phyloP scores from a whole-genome alignment of 805 yeast genomes.

The Kazachstania psychrophila region DNA sequence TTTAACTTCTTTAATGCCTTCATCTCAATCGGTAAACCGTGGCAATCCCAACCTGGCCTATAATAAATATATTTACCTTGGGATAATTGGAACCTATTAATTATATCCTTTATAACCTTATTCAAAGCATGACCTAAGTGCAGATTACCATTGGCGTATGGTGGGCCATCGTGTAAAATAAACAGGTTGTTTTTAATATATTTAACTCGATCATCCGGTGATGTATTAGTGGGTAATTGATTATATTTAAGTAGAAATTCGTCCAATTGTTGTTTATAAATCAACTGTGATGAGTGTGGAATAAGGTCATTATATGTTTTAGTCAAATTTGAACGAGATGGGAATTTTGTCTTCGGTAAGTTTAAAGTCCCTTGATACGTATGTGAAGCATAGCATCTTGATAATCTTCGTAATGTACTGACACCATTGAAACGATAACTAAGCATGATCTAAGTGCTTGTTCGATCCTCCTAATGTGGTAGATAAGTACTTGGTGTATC shows the following conservation, averaged over 20 bases:
- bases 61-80: slow-evolving; percentile 57
- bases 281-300: slow-evolving; percentile 44
- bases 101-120: slow-evolving; percentile 79
- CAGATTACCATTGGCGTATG: slow-evolving; percentile 91
- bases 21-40: slow-evolving; percentile 92
- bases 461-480: too few relatives aligned
- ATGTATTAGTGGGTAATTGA: slow-evolving; percentile 5
- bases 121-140: slow-evolving; percentile 91
- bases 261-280: slow-evolving; percentile 57
- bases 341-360: slow-evolving; percentile 63
- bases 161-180: slow-evolving; percentile 93
- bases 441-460: too few relatives aligned
- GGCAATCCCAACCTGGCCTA: slow-evolving; percentile 98
- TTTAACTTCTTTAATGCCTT: slow-evolving; percentile 54
- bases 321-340: slow-evolving; percentile 46
- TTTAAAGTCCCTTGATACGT: slow-evolving; percentile 43
- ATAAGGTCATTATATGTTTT: slow-evolving; percentile 36
- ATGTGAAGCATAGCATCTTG: slow-evolving; percentile 15
- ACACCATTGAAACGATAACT: too few relatives aligned
- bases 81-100: slow-evolving; percentile 60
- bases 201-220: slow-evolving; percentile 16
- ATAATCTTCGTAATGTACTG: background rate
- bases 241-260: slow-evolving; percentile 12
- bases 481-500: too few relatives aligned
- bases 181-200: slow-evolving; percentile 37